phyloP scores from a whole-genome alignment of 2,329 filamentous ascomycete species.

The Ophiocordyceps camponoti-leonardi region DNA sequence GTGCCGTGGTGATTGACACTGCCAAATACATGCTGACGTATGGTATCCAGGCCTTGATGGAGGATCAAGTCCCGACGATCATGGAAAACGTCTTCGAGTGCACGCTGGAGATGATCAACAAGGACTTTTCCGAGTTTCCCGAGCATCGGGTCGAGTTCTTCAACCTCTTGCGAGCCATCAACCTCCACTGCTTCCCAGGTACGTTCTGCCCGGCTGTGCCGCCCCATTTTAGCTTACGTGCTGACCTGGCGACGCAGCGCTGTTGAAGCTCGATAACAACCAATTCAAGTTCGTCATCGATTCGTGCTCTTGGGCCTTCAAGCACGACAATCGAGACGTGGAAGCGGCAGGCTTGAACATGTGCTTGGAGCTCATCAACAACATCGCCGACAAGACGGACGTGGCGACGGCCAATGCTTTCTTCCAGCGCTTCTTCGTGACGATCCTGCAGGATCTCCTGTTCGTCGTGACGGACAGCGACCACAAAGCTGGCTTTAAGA shows the following conservation, averaged over 20 bases:
- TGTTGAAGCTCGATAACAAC: conserved; percentile 83
- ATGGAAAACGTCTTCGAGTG: conserved; percentile 99
- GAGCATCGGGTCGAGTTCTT: conserved; percentile 99
- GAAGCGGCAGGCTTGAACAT: conserved; percentile 93
- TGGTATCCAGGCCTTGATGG: conserved; percentile 61
- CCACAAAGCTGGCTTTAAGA: conserved; percentile 98
- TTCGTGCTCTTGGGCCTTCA: conserved; percentile 99
- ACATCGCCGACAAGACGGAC: conserved; percentile 90
- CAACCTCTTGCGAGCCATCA: conserved; percentile 89
- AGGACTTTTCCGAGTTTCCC: conserved; percentile 97
- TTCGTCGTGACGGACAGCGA: conserved; percentile 95
- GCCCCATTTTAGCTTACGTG: background rate
- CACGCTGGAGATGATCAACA: conserved; percentile 99
- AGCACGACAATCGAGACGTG: conserved; percentile 97
- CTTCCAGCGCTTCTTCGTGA: conserved; percentile 95
- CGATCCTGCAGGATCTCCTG: conserved; percentile 93
- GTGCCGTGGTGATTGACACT: conserved; percentile 17
- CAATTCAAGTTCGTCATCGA: conserved; percentile 99
- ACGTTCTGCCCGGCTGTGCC: conserved; percentile 6
- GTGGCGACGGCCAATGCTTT: conserved; percentile 75
- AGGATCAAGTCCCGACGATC: conserved; percentile 91
- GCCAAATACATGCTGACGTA: conserved; percentile 1
- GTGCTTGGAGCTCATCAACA: conserved; percentile 94
- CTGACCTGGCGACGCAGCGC: conserved; percentile 25
- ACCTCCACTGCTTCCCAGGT: conserved; percentile 88